Conservation (phyloP, 208 protist species). For the Trypanosoma lewisi region DNA sequence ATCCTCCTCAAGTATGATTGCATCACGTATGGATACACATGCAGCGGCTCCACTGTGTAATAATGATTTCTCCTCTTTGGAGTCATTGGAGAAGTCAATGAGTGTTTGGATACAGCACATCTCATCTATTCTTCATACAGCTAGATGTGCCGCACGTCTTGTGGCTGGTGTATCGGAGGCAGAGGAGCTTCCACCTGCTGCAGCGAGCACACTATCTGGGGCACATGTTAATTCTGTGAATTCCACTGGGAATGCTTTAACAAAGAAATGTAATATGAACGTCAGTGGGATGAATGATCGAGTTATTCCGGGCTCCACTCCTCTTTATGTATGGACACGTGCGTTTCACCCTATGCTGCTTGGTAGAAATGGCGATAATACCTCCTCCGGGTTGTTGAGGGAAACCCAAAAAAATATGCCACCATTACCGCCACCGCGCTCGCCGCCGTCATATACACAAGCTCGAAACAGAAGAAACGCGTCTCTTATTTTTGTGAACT, state of each 20-base stretch:
- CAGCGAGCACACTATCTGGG: slow-evolving; percentile 14
- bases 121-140: slow-evolving; percentile 37
- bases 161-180: slow-evolving; percentile 46
- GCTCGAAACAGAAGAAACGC: slow-evolving; percentile 19
- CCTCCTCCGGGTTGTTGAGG: not conserved
- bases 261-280: not conserved
- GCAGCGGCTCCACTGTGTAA: slow-evolving; percentile 6
- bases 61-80: not conserved
- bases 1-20: slow-evolving; percentile 4
- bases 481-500: slow-evolving; percentile 34
- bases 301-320: slow-evolving; percentile 6
- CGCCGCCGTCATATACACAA: slow-evolving; percentile 18
- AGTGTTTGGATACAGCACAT: slow-evolving; percentile 34
- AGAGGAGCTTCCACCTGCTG: slow-evolving; percentile 37
- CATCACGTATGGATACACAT: slow-evolving; percentile 17
- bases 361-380: not conserved
- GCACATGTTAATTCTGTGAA: not conserved
- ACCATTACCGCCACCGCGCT: not conserved
- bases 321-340: slow-evolving; percentile 22
- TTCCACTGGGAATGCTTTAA: not conserved
- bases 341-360: slow-evolving; percentile 22
- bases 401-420: not conserved
- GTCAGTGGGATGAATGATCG: not conserved
- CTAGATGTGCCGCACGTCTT: slow-evolving; percentile 41
- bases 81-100: not conserved